phyloP scores from a whole-genome alignment of 208 protist genomes.

The Acanthamoeba castellanii region DNA sequence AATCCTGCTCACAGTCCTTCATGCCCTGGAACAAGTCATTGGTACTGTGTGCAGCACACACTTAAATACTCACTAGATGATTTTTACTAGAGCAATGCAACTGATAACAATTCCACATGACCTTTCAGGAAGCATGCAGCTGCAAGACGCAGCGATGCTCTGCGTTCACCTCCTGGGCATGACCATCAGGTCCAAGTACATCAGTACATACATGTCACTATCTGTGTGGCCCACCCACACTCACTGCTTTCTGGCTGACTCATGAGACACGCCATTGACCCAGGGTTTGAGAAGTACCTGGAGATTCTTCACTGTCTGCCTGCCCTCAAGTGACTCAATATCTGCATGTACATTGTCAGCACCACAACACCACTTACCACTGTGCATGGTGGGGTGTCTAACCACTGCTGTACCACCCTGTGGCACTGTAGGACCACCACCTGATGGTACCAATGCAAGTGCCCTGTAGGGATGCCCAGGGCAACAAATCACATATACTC shows the following conservation, averaged over 20 bases:
- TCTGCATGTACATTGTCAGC: background rate
- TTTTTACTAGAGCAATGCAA: background rate
- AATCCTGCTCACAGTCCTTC: background rate
- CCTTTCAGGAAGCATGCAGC: too few species aligned
- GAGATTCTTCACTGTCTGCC: background rate
- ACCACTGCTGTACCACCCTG: background rate
- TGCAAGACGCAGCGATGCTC: background rate
- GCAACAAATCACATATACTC: background rate
- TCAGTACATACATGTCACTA: background rate
- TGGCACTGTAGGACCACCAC: background rate
- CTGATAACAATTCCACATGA: background rate
- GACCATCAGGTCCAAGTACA: background rate
- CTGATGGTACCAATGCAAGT: background rate
- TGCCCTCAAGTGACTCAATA: background rate
- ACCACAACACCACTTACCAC: background rate
- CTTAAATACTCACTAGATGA: background rate
- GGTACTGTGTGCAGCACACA: background rate
- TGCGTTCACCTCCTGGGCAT: background rate
- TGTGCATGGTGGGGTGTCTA: background rate
- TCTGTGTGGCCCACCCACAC: background rate
- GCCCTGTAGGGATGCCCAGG: background rate
- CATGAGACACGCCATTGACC: too few species aligned
- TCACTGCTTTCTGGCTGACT: background rate
- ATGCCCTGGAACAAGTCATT: background rate
- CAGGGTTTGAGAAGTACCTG: background rate